These are phyloP conservation scores for Calendula officinalis DNA, from an alignment of 129 eudicot genomes.

Conservation along the genomic window DNA sequence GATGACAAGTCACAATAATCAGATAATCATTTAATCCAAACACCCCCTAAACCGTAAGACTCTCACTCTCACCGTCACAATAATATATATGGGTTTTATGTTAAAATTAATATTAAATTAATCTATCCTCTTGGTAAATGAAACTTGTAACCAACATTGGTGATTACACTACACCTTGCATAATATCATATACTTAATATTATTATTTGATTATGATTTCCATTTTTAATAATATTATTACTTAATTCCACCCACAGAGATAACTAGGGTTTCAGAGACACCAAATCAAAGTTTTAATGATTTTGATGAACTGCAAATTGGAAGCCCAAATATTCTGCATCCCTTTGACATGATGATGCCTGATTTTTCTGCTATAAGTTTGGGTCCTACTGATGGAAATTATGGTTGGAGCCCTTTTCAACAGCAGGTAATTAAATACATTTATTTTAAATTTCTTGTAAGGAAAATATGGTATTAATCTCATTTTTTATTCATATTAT, in stretches of 20 bases:
- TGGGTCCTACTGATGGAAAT: constrained; percentile 49
- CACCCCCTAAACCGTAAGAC: too few species aligned
- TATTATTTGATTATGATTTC: neutral
- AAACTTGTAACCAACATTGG: neutral
- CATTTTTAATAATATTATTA: constrained; percentile 3
- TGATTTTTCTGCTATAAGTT: constrained; percentile 36
- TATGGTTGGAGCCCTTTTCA: constrained; percentile 45
- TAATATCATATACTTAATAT: neutral
- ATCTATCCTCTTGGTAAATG: neutral
- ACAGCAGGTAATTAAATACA: constrained; percentile 52
- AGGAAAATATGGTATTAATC: constrained; percentile 2
- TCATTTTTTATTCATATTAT: neutral
- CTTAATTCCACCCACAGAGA: constrained; percentile 39
- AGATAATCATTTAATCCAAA: too few species aligned
- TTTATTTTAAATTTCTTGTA: neutral
- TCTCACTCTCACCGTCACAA: too few species aligned
- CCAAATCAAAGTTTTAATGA: constrained; percentile 52
- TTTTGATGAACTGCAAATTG: constrained; percentile 57
- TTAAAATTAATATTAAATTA: too few species aligned
- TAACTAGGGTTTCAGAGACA: constrained; percentile 52
- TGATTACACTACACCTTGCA: neutral
- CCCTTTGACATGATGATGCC: constrained; percentile 44
- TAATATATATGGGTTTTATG: too few species aligned
- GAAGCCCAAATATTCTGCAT: constrained; percentile 56
- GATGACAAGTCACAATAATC: too few species aligned